A percentile compares a stretch with the other conserved stretches of the same genome.
These are phyloP conservation scores for Puccinia coronata DNA, from an alignment of 1,284 basidiomycete genomes.

Conservation along the genomic window DNA sequence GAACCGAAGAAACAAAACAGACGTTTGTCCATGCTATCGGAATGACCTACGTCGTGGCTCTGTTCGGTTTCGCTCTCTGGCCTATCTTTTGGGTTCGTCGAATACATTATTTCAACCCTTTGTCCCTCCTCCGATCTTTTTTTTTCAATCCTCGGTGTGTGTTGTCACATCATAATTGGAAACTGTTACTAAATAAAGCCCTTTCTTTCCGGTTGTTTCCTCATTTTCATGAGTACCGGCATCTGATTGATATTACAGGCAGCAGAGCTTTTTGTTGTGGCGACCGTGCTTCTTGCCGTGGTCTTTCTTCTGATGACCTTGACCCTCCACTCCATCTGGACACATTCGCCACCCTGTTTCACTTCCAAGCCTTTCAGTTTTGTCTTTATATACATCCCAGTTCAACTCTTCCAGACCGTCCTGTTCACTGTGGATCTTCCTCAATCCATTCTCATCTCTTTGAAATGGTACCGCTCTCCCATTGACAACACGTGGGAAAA, in stretches of 20 bases:
- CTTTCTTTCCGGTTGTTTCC: not conserved
- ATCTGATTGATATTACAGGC: not conserved
- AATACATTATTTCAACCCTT: not conserved
- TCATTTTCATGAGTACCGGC: not conserved
- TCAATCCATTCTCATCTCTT: conserved; percentile 62
- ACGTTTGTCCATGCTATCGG: conserved; percentile 47
- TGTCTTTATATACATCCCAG: conserved; percentile 62
- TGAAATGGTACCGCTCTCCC: conserved; percentile 58
- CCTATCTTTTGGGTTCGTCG: conserved; percentile 49
- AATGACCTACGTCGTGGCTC: conserved; percentile 39
- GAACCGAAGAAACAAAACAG: conserved; percentile 49
- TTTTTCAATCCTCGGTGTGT: not conserved
- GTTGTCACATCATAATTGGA: no score
- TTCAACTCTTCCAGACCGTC: conserved; percentile 62
- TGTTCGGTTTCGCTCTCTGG: conserved; percentile 47
- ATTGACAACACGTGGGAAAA: conserved; percentile 41
- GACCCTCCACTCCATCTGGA: conserved; percentile 38
- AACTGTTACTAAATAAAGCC: not conserved
- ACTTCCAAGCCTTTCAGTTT: conserved; percentile 62
- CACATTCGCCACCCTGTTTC: conserved; percentile 51
- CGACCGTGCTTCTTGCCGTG: conserved; percentile 24
- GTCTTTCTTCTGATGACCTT: conserved; percentile 37
- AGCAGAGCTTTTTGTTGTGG: conserved; percentile 26
- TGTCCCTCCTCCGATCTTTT: not conserved
- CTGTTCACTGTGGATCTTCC: conserved; percentile 62